These are phyloP conservation scores for Albugo laibachii DNA, from an alignment of 352 stramenopile genomes.

Conservation along the genomic window DNA sequence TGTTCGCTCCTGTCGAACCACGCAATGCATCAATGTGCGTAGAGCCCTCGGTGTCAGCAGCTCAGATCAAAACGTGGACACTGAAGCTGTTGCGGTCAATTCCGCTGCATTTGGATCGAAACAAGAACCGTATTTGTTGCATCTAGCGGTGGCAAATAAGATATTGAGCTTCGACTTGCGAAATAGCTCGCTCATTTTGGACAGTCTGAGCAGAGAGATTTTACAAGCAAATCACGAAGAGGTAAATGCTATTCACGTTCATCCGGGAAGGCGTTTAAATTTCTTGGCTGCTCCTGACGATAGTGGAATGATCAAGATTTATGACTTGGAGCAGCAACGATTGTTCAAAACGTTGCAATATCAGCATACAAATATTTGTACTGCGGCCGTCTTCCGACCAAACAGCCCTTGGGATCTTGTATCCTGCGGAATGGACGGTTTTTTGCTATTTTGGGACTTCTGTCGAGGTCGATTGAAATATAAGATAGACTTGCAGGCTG, in stretches of 20 bases:
- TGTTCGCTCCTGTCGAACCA: constrained; percentile 26
- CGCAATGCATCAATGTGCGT: constrained; percentile 41
- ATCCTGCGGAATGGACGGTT: constrained; percentile 42
- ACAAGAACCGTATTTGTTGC: constrained; percentile 16
- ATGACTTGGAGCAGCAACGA: constrained; percentile 27
- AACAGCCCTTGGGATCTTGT: constrained; percentile 56
- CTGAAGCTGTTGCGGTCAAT: constrained; percentile 30
- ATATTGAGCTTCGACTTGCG: constrained; percentile 52
- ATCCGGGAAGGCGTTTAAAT: constrained; percentile 22
- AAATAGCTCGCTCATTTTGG: constrained; percentile 26
- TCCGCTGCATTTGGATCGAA: constrained; percentile 32
- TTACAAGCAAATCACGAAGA: constrained; percentile 44
- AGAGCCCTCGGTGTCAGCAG: constrained; percentile 18
- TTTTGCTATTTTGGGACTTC: constrained; percentile 63
- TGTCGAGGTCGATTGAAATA: constrained; percentile 42
- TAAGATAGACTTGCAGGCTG: constrained; percentile 40
- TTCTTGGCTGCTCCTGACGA: constrained; percentile 47
- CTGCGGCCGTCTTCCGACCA: constrained; percentile 35
- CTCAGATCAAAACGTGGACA: constrained; percentile 6
- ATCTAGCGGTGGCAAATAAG: constrained; percentile 35
- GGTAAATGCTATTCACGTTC: constrained; percentile 37
- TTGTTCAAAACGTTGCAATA: constrained; percentile 43
- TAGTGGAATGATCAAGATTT: constrained; percentile 42
- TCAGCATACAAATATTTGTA: constrained; percentile 55
- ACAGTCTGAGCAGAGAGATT: constrained; percentile 26